Conservation (phyloP, 1,284 basidiomycete species). For the Neolentinus lepideus region DNA sequence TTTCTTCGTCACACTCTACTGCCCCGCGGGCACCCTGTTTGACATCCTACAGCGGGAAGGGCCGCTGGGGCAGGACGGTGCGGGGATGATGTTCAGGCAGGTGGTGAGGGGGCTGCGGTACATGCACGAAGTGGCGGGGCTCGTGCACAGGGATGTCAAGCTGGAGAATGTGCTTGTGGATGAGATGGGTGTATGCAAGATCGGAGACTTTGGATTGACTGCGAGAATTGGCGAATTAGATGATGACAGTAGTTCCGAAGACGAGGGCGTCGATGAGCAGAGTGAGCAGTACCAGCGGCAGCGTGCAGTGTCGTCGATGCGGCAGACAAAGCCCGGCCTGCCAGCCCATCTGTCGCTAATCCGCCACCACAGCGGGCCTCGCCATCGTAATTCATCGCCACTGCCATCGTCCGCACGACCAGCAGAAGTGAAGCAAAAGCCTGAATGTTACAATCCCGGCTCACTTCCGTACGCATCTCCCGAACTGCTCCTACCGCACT, state of each 20-base stretch:
- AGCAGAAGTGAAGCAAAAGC: conserved; percentile 13
- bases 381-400: conserved; percentile 57
- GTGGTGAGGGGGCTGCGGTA: conserved; percentile 83
- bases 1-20: conserved; percentile 80
- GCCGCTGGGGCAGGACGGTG: conserved; percentile 62
- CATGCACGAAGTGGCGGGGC: conserved; percentile 72
- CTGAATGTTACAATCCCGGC: conserved; percentile 62
- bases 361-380: conserved; percentile 30
- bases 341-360: conserved; percentile 28
- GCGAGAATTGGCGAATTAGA: conserved; percentile 48
- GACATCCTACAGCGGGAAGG: conserved; percentile 78
- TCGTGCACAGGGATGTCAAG: conserved; percentile 92
- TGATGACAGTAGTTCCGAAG: conserved; percentile 29
- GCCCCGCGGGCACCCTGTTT: conserved; percentile 81
- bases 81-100: conserved; percentile 85
- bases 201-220: conserved; percentile 82
- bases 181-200: conserved; percentile 72
- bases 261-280: conserved; percentile 14
- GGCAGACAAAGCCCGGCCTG: conserved; percentile 13
- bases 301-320: conserved; percentile 13
- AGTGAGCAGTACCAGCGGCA: neutral
- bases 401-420: conserved; percentile 23
- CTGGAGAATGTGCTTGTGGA: conserved; percentile 95
- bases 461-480: conserved; percentile 89
- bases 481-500: conserved; percentile 51